Conservation (phyloP, 140 eudicot species). For the Bidens hawaiensis region DNA sequence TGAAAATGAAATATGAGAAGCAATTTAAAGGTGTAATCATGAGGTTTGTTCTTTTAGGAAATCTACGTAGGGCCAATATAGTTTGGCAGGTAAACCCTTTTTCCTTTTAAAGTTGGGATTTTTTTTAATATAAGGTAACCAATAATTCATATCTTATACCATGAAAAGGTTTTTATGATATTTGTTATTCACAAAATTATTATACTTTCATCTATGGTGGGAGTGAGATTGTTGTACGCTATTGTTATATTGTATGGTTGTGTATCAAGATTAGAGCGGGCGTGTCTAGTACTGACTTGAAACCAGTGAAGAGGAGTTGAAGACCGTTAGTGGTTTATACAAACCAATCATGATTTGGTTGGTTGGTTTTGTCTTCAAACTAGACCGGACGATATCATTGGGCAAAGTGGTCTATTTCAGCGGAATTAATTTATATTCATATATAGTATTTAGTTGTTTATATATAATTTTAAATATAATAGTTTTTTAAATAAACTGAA, state of each 20-base stretch:
- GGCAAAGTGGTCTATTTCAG: not conserved
- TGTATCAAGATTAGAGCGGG: too few relatives aligned
- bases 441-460: too few relatives aligned
- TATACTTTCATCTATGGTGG: too few relatives aligned
- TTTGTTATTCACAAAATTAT: too few relatives aligned
- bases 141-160: not conserved
- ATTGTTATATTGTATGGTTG: not conserved
- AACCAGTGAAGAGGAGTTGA: not conserved
- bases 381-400: not conserved
- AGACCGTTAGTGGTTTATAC: too few relatives aligned
- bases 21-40: conserved; percentile 16
- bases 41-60: conserved; percentile 14
- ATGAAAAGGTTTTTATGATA: not conserved
- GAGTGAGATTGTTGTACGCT: too few relatives aligned
- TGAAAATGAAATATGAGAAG: conserved; percentile 18
- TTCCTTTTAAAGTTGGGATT: not conserved
- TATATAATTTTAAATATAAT: too few relatives aligned
- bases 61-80: not conserved
- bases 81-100: not conserved
- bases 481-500: too few relatives aligned
- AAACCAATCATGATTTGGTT: too few relatives aligned
- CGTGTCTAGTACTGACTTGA: too few relatives aligned
- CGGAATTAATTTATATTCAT: too few relatives aligned
- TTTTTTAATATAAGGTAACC: not conserved
- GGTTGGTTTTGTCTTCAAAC: not conserved